Base-by-base conservation (phyloP, 2,329 filamentous ascomycete species). In the Tolypocladium inflatum region DNA sequence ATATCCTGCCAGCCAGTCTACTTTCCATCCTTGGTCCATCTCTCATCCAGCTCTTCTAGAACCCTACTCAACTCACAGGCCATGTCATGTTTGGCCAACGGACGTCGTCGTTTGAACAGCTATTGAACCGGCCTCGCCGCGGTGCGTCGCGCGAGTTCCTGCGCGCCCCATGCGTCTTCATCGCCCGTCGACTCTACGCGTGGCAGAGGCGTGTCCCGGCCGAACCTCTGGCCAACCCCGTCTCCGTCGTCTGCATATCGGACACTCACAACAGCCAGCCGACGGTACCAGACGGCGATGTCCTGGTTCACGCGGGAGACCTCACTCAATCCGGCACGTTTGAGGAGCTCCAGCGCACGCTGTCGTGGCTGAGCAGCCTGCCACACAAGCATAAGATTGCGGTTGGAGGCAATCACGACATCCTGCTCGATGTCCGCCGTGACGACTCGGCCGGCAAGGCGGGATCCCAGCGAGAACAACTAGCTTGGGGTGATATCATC, bases 291-390 rank as follows among this genome's bases (percentile, higher is more conserved):
- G 56, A 65, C 4, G 78, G 76, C 0, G 77, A 80, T 57, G 64
- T 80, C 3, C 71, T 81, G 17, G 67, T 80, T 48, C 77, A 80
- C 58, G 76, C 76, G 1, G 78, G 77, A 13, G 77, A 80, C 58
- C 67, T 80, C 11, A 76, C 75, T 0, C 66, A 75, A 65, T 68
- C 68, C n/a, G 77, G 76, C n/a, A 71, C 74, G 0, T 67, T 71
- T 37, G 61, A 66, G 2, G 76, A 78, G 58, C 58, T 78, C 1
- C 66, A 73, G 58, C 65, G 68, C 6, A 62, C 70, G 5, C 61
- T 79, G 15, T 57, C 62, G 38, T 80, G 77, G 77, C 62, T 79
- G 4, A 59, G 61, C 7, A 23, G 60, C 0, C 73, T 74, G 56
- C 67, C 73, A 1, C 76, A 78, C 57, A 52, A 58, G 15, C 61